Conservation (phyloP, 306 rosid species). For the Pyrus bretschneideri region DNA sequence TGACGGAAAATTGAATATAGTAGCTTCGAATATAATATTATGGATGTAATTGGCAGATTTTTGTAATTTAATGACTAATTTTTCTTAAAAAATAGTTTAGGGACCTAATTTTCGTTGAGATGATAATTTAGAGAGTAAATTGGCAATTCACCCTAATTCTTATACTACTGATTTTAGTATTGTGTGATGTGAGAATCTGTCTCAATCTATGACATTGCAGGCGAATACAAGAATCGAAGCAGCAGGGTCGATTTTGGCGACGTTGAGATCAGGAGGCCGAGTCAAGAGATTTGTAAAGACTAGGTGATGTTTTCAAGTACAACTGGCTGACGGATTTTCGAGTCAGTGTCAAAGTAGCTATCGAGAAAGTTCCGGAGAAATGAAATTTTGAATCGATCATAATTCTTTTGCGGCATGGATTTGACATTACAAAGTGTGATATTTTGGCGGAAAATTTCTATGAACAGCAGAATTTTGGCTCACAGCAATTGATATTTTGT, state of each 20-base stretch:
- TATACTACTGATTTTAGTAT: not conserved
- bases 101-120: too few species aligned
- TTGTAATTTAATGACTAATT: too few species aligned
- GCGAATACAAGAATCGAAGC: conserved; percentile 62
- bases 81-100: too few species aligned
- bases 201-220: conserved; percentile 28
- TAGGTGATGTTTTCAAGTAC: not conserved
- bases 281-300: conserved; percentile 16
- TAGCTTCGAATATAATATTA: too few species aligned
- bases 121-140: too few species aligned
- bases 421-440: not conserved
- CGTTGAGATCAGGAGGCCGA: conserved; percentile 23
- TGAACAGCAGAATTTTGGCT: not conserved
- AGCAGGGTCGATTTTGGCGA: conserved; percentile 65
- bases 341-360: not conserved
- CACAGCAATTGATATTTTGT: not conserved
- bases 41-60: too few species aligned
- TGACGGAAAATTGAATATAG: too few species aligned
- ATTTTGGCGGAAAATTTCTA: not conserved
- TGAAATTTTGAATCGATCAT: conserved; percentile 3
- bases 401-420: not conserved
- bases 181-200: not conserved
- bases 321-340: not conserved
- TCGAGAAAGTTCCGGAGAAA: not conserved
- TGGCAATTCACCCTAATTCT: too few species aligned